Percentiles rank a stretch among this genome's conserved stretches.
Evolutionary conservation across 768 basidiomycete species (phyloP).

Genomic region (Grammothele lineata): DNA sequence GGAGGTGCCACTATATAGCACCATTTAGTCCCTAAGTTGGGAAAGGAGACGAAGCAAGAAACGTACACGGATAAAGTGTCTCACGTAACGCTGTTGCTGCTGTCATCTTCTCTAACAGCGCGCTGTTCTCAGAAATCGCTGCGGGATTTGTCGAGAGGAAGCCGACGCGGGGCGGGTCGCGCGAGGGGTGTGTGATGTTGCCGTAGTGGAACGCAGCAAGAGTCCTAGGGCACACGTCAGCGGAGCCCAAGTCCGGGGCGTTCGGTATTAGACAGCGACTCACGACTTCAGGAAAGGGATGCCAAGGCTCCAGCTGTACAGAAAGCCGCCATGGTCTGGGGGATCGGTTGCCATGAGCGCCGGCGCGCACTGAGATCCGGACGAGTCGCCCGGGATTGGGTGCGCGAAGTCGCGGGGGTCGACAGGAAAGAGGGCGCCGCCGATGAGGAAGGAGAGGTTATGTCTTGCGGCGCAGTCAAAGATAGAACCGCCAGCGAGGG

Average conservation of each 20-base stretch:
- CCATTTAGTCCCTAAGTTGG: too few relatives aligned
- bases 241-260: too few relatives aligned
- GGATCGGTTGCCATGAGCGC: constrained; percentile 63
- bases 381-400: constrained; percentile 7
- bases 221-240: constrained; percentile 39
- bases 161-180: constrained; percentile 65
- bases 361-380: constrained; percentile 43
- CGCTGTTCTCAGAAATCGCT: too few relatives aligned
- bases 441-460: constrained; percentile 62
- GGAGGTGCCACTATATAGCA: too few relatives aligned
- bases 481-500: constrained; percentile 33
- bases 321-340: constrained; percentile 48
- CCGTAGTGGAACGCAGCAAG: constrained; percentile 70
- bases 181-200: constrained; percentile 62
- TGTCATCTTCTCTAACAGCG: too few relatives aligned
- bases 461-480: constrained; percentile 62
- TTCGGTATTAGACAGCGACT: constrained; percentile 18
- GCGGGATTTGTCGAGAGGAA: constrained; percentile 69
- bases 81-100: too few relatives aligned
- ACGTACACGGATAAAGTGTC: too few relatives aligned
- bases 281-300: constrained; percentile 75
- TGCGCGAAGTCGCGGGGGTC: constrained; percentile 70
- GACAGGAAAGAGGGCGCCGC: constrained; percentile 63
- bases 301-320: constrained; percentile 77
- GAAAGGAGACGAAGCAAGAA: too few relatives aligned